These are phyloP conservation scores for Stagonosporopsis vannaccii DNA, from an alignment of 2,329 filamentous ascomycete species.

Conservation along the genomic window DNA sequence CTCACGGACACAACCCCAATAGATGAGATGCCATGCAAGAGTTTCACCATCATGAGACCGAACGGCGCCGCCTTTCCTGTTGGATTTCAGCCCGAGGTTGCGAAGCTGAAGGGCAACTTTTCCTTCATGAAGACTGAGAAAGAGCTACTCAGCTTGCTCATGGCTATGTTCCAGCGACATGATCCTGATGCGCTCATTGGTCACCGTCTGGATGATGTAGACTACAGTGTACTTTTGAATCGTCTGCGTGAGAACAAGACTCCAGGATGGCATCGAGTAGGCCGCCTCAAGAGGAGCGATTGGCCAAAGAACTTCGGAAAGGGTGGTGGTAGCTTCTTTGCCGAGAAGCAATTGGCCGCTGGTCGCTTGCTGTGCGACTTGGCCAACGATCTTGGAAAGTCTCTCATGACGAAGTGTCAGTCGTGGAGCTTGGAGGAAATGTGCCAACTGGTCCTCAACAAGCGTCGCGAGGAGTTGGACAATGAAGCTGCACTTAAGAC, in stretches of 20 bases:
- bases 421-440: conserved; percentile 98
- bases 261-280: conserved; percentile 92
- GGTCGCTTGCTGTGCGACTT: conserved; percentile 92
- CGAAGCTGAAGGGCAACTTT: conserved; percentile 77
- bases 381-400: conserved; percentile 96
- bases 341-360: conserved; percentile 86
- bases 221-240: conserved; percentile 89
- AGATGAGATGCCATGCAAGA: conserved; percentile 86
- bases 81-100: conserved; percentile 81
- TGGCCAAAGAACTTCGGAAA: conserved; percentile 91
- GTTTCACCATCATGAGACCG: conserved; percentile 90
- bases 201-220: conserved; percentile 95
- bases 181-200: conserved; percentile 95
- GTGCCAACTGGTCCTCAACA: conserved; percentile 87
- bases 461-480: conserved; percentile 82
- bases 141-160: conserved; percentile 84
- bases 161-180: conserved; percentile 84
- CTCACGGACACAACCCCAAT: conserved; percentile 87
- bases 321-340: conserved; percentile 88
- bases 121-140: conserved; percentile 84
- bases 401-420: conserved; percentile 94
- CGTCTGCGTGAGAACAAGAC: conserved; percentile 90
- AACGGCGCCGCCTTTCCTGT: conserved; percentile 77
- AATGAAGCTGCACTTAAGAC: conserved; percentile 85
- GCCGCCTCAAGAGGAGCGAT: conserved; percentile 78